A percentile compares a stretch with the other conserved stretches of the same genome.
Conservation (phyloP, 768 basidiomycete genomes). For the Tulasnella sp. region DNA sequence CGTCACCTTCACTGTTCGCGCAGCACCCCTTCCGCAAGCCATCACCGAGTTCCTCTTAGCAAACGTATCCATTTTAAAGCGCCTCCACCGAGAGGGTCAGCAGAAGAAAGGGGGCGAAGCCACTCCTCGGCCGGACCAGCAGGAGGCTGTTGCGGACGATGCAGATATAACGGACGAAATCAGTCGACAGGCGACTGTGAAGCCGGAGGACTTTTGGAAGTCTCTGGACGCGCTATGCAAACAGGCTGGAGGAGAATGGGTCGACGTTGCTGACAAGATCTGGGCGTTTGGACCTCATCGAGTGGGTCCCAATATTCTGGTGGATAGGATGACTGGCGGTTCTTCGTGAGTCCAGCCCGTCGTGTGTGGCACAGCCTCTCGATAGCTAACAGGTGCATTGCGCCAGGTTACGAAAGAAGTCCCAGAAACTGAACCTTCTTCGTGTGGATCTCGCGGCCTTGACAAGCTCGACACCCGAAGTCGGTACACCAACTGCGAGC, state of each 20-base stretch:
- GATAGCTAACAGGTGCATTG: neutral
- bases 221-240: constrained; percentile 59
- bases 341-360: constrained; percentile 35
- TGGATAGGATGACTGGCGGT: constrained; percentile 54
- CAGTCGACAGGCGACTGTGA: constrained; percentile 59
- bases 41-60: constrained; percentile 74
- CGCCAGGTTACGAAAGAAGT: constrained; percentile 32
- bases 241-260: constrained; percentile 76
- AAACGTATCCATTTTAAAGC: constrained; percentile 62
- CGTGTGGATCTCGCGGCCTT: neutral
- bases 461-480: constrained; percentile 2
- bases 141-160: constrained; percentile 38
- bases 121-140: no score
- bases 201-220: constrained; percentile 75
- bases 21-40: constrained; percentile 65
- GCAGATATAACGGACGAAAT: constrained; percentile 53
- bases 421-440: constrained; percentile 17
- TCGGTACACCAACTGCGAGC: constrained; percentile 18
- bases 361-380: neutral
- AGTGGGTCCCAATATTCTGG: constrained; percentile 78
- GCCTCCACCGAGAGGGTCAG: constrained; percentile 42
- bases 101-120: constrained; percentile 32
- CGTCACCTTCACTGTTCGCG: constrained; percentile 80
- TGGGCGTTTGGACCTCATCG: constrained; percentile 92
- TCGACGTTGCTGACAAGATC: constrained; percentile 59